phyloP scores from a whole-genome alignment of 192 early-diverging fungal species.

The Backusella luteola region DNA sequence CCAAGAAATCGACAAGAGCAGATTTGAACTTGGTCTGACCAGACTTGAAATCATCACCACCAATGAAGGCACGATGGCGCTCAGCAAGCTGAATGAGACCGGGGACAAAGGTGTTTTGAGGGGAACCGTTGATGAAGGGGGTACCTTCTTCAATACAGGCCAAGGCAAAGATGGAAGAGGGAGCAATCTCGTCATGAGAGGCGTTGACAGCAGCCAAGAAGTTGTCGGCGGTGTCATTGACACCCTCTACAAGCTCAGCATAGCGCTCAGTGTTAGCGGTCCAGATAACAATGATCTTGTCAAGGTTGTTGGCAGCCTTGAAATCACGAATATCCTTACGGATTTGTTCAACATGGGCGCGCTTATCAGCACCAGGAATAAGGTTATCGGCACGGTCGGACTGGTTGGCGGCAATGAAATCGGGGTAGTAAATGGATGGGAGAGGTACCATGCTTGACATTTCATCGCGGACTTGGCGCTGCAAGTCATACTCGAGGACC shows the following conservation, averaged over 20 bases:
- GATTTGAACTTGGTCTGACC: conserved; percentile 99
- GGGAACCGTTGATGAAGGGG: conserved; percentile 98
- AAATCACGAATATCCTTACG: conserved; percentile 96
- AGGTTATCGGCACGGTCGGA: conserved; percentile 94
- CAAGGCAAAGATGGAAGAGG: conserved; percentile 95
- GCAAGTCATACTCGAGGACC: conserved; percentile 95
- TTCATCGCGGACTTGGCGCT: conserved; percentile 85
- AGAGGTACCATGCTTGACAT: conserved; percentile 83
- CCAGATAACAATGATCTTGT: conserved; percentile 97
- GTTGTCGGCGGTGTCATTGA: conserved; percentile 97
- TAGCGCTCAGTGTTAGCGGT: conserved; percentile 99
- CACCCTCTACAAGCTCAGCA: conserved; percentile 78
- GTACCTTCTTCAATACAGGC: conserved; percentile 94
- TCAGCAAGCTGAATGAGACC: conserved; percentile 90
- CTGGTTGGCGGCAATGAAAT: conserved; percentile 99
- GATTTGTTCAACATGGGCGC: conserved; percentile 90
- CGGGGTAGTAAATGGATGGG: conserved; percentile 97
- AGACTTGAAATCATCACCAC: conserved; percentile 99
- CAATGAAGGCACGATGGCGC: conserved; percentile 86
- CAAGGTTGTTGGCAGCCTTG: conserved; percentile 83
- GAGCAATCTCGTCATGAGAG: conserved; percentile 90
- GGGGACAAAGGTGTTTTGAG: conserved; percentile 99
- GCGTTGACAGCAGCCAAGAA: conserved; percentile 76
- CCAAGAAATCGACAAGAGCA: conserved; percentile 97
- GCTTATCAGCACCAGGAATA: conserved; percentile 79